These are phyloP conservation scores for Corymbia citriodora DNA, from an alignment of 441 rosid genomes.

Conservation along the genomic window DNA sequence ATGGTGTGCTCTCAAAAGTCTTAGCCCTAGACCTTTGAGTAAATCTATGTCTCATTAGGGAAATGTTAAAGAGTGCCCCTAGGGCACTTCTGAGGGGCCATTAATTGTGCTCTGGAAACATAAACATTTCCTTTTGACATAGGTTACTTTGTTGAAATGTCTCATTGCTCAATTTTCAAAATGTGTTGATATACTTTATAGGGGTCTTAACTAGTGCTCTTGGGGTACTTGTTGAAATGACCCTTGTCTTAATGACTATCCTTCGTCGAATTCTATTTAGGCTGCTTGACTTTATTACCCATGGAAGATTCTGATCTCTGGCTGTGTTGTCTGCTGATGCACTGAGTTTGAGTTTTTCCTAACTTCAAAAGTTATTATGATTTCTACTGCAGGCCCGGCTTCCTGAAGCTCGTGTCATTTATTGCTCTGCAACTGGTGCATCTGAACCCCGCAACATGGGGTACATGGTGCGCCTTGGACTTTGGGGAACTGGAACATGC, in stretches of 20 bases:
- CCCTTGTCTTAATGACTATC: neutral
- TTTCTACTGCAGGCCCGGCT: conserved; percentile 70
- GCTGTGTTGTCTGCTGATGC: neutral
- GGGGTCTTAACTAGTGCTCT: neutral
- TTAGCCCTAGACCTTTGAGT: neutral
- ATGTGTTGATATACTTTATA: neutral
- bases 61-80: neutral
- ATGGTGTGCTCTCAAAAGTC: neutral
- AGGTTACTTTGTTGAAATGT: neutral
- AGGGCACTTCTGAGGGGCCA: neutral
- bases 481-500: conserved; percentile 97
- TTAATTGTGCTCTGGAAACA: neutral
- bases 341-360: neutral
- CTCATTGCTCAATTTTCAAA: neutral
- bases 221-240: neutral
- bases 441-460: conserved; percentile 99
- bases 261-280: neutral
- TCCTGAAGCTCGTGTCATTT: conserved; percentile 93
- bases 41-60: neutral
- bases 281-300: neutral
- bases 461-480: conserved; percentile 99
- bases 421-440: conserved; percentile 99
- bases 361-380: neutral
- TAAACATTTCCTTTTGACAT: neutral
- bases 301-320: neutral